Evolutionary conservation across 495 filamentous ascomycete species (phyloP).

Genomic region (Neurospora africana): DNA sequence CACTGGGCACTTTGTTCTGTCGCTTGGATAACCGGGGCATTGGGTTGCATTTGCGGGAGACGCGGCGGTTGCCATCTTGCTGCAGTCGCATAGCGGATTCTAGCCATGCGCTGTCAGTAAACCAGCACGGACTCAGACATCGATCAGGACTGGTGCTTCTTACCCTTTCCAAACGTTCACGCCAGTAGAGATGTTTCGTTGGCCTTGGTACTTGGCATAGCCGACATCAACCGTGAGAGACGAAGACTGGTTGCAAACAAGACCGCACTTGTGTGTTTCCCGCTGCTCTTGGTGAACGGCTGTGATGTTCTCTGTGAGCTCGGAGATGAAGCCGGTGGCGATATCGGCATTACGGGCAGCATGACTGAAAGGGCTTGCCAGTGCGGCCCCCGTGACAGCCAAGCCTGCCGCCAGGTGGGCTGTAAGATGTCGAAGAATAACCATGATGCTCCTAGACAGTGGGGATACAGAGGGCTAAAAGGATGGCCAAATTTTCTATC

Average conservation of each 20-base stretch:
- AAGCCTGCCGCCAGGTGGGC: neutral
- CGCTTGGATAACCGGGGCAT: slow-evolving; percentile 8
- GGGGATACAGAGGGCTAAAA: neutral
- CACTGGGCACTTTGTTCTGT: slow-evolving; percentile 8
- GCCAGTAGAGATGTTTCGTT: slow-evolving; percentile 19
- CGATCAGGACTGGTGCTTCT: neutral
- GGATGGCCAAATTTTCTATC: neutral
- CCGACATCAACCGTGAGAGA: slow-evolving; percentile 25
- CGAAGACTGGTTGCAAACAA: slow-evolving; percentile 2
- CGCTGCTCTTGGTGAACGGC: slow-evolving; percentile 3
- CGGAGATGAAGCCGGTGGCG: slow-evolving; percentile 12
- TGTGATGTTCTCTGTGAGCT: slow-evolving; percentile 15
- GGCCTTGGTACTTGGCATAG: slow-evolving; percentile 32
- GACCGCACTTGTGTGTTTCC: slow-evolving; percentile 4
- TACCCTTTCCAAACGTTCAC: slow-evolving; percentile 33
- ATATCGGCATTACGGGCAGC: slow-evolving; percentile 1
- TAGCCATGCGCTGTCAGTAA: slow-evolving; percentile 7
- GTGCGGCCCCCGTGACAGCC: neutral
- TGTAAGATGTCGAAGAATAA: neutral
- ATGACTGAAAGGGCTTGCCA: neutral
- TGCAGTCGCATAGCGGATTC: slow-evolving; percentile 23
- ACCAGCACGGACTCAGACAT: neutral
- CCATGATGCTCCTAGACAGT: neutral
- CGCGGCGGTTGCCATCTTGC: slow-evolving; percentile 28
- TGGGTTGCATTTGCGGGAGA: neutral